Conservation (phyloP, 176 grass and related monocot genomes). For the Raddia guianensis region DNA sequence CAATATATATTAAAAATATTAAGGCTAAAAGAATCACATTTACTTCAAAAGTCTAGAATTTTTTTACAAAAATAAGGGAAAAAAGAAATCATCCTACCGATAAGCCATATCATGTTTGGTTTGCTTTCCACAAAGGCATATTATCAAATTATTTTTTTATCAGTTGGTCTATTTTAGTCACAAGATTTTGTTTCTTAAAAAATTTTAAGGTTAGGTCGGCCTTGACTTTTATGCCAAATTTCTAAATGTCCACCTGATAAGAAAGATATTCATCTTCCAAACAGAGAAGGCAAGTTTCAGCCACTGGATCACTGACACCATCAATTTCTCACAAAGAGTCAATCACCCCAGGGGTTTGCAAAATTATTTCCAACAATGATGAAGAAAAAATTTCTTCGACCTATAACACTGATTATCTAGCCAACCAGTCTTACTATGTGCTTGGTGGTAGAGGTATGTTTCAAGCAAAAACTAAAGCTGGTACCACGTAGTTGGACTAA, state of each 20-base stretch:
- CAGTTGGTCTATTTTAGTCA: neutral
- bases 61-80: neutral
- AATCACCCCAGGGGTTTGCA: neutral
- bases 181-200: neutral
- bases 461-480: neutral
- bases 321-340: neutral
- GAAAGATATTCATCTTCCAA: slow-evolving; percentile 12
- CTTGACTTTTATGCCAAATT: neutral
- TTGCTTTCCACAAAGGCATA: neutral
- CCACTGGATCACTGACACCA: neutral
- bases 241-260: neutral
- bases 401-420: neutral
- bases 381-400: neutral
- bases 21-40: slow-evolving; percentile 15
- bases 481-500: neutral
- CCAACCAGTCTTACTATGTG: neutral
- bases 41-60: slow-evolving; percentile 14
- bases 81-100: neutral
- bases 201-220: neutral
- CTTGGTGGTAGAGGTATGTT: neutral
- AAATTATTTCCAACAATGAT: neutral
- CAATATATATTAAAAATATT: neutral
- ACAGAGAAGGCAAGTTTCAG: neutral
- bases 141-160: neutral
- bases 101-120: neutral